Evolutionary conservation across 768 basidiomycete genomes (phyloP).

Genomic region (Psilocybe tampanensis): DNA sequence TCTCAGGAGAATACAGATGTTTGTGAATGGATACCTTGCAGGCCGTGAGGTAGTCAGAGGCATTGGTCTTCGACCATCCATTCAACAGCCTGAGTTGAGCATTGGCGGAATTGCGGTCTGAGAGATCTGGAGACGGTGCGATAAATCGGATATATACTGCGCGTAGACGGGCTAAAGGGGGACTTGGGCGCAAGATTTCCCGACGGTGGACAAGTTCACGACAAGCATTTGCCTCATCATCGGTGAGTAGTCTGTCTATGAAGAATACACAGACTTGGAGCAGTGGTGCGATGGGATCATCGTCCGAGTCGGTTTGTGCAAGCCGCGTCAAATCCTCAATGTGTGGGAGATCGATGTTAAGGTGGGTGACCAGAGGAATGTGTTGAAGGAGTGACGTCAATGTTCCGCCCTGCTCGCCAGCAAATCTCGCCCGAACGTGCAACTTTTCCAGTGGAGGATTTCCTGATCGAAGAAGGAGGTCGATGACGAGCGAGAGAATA

Average conservation of each 20-base stretch:
- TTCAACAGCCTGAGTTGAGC: neutral
- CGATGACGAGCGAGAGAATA: neutral
- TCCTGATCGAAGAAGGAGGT: neutral
- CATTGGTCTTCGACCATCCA: neutral
- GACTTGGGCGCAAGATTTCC: too few relatives aligned
- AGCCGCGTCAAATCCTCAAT: neutral
- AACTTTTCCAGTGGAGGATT: neutral
- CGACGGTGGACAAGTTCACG: too few relatives aligned
- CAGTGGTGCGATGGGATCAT: neutral
- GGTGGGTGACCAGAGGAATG: neutral
- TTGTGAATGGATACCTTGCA: neutral
- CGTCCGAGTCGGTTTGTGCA: neutral
- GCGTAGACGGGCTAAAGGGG: too few relatives aligned
- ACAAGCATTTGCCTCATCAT: too few relatives aligned
- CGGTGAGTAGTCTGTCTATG: neutral
- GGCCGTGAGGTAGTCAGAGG: neutral
- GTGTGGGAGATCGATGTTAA: neutral
- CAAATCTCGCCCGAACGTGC: neutral
- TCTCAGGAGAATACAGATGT: neutral
- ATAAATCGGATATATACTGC: neutral
- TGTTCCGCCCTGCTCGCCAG: too few relatives aligned
- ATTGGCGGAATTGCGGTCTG: too few relatives aligned
- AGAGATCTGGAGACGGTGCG: neutral
- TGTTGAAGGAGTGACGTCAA: neutral
- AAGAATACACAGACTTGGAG: neutral